Base-by-base conservation (phyloP, 495 filamentous ascomycete species). In the Stereocaulon alpinum region DNA sequence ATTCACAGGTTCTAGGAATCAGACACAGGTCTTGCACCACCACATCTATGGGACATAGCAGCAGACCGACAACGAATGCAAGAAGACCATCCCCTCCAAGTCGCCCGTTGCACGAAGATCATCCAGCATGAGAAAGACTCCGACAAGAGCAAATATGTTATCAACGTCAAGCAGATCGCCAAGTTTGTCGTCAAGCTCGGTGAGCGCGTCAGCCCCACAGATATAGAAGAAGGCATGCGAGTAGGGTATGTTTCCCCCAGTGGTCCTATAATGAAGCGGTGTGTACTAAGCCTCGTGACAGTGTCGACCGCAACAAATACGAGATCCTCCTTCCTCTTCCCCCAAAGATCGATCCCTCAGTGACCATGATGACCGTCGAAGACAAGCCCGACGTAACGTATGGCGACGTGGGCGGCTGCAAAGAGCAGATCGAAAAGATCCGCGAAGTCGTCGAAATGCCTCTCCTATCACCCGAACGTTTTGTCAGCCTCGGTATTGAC, bases 351-450 rank as follows among this genome's bases (percentile, higher is more conserved):
- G 93, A 98, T 69, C 91, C 93, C 54, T 93, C 87, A 64, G 93
- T 98, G 64, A 98, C 93, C 53, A 98, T 98, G 93, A 98, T 98
- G 93, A 96, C 93, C 17, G 93, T 98, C 56, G 93, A 98, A 77
- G 93, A 98, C 73, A 98, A 98, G 79, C 93, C 93, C 15, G 93
- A 98, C 72, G 93, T 98, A 54, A 98, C 93, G 62, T 98, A 98
- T 69, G 92, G 93, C 62, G 93, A 98, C 75, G 94, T 98, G 18
- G 93, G 93, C 67, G 93, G 93, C 59, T 96, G 92, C 82, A 98
- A 98, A 75, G 93, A 98, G 71, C 93, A 98, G 70, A 95, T 98
- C 42, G 93, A 98, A 79, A 98, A 98, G 77, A 82, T 98, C 65
- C 82, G 93, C 71, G 93, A 98, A 74, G 93, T 98, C 20, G 93